Conservation (phyloP, 108 stramenopile genomes). For the Nitzschia sp. region DNA sequence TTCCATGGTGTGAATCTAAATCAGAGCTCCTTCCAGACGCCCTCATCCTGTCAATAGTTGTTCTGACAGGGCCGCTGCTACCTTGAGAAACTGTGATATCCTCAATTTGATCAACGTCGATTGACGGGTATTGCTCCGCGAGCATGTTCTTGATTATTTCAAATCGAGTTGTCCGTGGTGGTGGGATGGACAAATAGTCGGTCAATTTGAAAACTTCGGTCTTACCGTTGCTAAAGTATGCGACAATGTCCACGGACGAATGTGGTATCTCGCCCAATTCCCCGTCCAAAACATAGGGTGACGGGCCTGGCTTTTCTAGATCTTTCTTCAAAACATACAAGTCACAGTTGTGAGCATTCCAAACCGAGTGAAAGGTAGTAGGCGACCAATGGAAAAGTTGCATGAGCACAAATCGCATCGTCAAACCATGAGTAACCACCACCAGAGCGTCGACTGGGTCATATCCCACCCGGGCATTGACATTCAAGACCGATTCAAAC, state of each 20-base stretch:
- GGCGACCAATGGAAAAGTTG: constrained; percentile 36
- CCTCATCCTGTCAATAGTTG: not conserved
- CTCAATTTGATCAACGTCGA: constrained; percentile 1
- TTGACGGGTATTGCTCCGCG: constrained; percentile 35
- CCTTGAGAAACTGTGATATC: not conserved
- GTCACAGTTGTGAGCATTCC: constrained; percentile 44
- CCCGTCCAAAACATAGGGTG: constrained; percentile 38
- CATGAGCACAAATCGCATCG: constrained; percentile 45
- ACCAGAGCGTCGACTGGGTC: constrained; percentile 38
- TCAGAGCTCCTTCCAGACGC: not conserved
- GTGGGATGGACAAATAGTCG: constrained; percentile 39
- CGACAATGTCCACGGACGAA: constrained; percentile 34
- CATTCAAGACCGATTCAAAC: constrained; percentile 48
- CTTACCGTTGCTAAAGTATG: constrained; percentile 3
- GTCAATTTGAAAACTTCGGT: constrained; percentile 24
- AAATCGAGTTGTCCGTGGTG: constrained; percentile 34
- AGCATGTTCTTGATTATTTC: constrained; percentile 25
- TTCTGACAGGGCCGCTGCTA: not conserved
- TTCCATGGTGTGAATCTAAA: not conserved
- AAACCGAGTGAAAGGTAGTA: constrained; percentile 45
- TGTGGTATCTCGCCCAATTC: constrained; percentile 28
- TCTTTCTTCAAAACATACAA: constrained; percentile 37
- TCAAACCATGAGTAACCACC: constrained; percentile 51
- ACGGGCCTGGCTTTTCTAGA: constrained; percentile 31
- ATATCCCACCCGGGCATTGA: constrained; percentile 37